A percentile compares a stretch with the other conserved stretches of the same genome.
phyloP scores from a whole-genome alignment of 2,329 filamentous ascomycete genomes.

The Aspergillus persii region DNA sequence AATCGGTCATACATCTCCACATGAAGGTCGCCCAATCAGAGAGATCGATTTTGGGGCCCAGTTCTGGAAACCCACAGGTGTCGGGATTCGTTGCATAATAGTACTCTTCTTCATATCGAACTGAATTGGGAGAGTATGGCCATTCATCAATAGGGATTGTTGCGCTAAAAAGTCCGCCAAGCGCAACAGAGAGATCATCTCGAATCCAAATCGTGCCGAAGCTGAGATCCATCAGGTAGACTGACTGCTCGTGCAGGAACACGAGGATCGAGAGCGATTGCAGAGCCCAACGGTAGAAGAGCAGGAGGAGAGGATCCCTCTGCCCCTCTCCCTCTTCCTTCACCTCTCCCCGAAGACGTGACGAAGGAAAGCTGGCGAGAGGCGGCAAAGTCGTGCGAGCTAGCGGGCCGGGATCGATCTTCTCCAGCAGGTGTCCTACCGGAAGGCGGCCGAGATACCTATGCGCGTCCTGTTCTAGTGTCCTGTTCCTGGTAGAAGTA shows the following conservation, averaged over 20 bases:
- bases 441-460: slow-evolving; percentile 8
- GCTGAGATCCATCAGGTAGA: slow-evolving; percentile 8
- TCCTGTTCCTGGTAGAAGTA: background rate
- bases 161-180: slow-evolving; percentile 1
- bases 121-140: slow-evolving; percentile 3
- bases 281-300: slow-evolving; percentile 9
- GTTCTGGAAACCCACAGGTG: background rate
- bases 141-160: slow-evolving; percentile 7
- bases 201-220: slow-evolving; percentile 4
- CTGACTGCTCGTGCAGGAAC: slow-evolving; percentile 1
- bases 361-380: slow-evolving; percentile 1
- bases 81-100: slow-evolving; percentile 1
- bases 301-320: slow-evolving; percentile 7
- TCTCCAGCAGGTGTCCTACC: slow-evolving; percentile 9
- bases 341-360: background rate
- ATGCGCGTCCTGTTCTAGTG: slow-evolving; percentile 1
- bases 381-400: background rate
- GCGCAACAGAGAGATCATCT: slow-evolving; percentile 5
- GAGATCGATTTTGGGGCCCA: slow-evolving; percentile 4
- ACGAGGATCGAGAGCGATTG: slow-evolving; percentile 4
- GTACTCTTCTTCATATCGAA: slow-evolving; percentile 1
- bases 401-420: slow-evolving; percentile 3
- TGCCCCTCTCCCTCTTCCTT: too few relatives aligned
- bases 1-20: background rate
- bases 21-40: slow-evolving; percentile 7